Conservation (phyloP, 495 filamentous ascomycete genomes). For the Neohortaea acidophila region DNA sequence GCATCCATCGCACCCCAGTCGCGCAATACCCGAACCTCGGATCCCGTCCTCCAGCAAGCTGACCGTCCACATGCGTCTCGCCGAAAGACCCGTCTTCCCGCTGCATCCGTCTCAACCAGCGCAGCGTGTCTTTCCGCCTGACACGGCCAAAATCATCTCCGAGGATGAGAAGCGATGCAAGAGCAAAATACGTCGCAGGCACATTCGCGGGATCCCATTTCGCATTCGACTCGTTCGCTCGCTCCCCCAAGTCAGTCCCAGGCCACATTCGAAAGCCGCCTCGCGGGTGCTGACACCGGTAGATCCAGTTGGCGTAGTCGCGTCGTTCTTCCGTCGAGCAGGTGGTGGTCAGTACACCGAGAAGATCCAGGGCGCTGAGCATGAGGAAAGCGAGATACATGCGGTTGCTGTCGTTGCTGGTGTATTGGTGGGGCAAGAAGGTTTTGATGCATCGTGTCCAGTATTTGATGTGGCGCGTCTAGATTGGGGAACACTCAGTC, state of each 20-base stretch:
- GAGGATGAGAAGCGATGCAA: constrained; percentile 56
- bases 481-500: neutral
- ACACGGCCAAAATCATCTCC: constrained; percentile 58
- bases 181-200: constrained; percentile 75
- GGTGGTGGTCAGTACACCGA: constrained; percentile 43
- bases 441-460: constrained; percentile 81
- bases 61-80: constrained; percentile 49
- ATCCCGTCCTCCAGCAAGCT: constrained; percentile 63
- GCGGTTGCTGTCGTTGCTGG: constrained; percentile 72
- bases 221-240: constrained; percentile 34
- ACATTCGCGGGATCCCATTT: constrained; percentile 69
- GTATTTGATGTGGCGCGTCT: constrained; percentile 58
- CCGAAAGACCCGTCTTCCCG: constrained; percentile 81
- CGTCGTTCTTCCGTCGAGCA: constrained; percentile 43
- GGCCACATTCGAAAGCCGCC: constrained; percentile 75
- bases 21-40: constrained; percentile 77
- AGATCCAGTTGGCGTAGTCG: constrained; percentile 54
- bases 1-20: constrained; percentile 63
- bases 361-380: constrained; percentile 65
- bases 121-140: constrained; percentile 48
- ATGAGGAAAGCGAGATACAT: constrained; percentile 82
- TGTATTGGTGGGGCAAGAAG: constrained; percentile 66
- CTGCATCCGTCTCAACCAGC: constrained; percentile 65
- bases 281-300: constrained; percentile 54
- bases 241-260: constrained; percentile 40